Conservation (phyloP, 1,284 basidiomycete genomes). For the Ganoderma leucocontextum region DNA sequence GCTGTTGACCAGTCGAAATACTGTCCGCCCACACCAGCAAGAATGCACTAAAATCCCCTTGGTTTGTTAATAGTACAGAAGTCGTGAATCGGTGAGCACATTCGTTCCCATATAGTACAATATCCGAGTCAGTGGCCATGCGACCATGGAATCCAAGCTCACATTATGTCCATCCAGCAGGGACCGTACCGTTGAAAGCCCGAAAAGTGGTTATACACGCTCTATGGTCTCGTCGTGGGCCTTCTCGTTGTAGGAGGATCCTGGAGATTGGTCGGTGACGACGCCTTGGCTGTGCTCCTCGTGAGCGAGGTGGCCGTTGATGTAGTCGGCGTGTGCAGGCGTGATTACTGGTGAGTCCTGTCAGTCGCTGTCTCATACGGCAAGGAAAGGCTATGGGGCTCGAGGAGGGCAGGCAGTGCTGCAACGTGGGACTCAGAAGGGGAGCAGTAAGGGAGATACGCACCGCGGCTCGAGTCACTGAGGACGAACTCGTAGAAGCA, state of each 20-base stretch:
- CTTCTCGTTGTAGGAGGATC: constrained; percentile 23
- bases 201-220: not conserved
- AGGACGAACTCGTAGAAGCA: constrained; percentile 63
- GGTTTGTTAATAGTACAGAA: not conserved
- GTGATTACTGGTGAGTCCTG: constrained; percentile 34
- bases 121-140: not conserved
- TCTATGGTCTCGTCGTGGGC: constrained; percentile 29
- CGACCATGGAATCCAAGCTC: not conserved
- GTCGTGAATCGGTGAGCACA: not conserved
- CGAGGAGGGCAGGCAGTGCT: not conserved
- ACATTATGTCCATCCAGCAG: not conserved
- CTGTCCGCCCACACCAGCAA: not conserved
- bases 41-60: not conserved
- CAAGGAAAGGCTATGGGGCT: too few species aligned
- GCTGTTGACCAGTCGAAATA: too few species aligned
- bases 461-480: constrained; percentile 59
- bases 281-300: constrained; percentile 36
- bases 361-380: not conserved
- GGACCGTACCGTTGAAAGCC: too few species aligned
- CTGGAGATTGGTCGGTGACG: constrained; percentile 5
- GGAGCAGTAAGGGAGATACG: constrained; percentile 12
- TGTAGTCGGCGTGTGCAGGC: constrained; percentile 33
- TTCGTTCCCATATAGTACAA: not conserved
- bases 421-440: not conserved
- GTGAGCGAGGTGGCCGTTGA: constrained; percentile 38